Percentiles rank a stretch among this genome's conserved stretches.
These are phyloP conservation scores for Pulveroboletus sp. DNA, from an alignment of 768 basidiomycete genomes.

Conservation along the genomic window DNA sequence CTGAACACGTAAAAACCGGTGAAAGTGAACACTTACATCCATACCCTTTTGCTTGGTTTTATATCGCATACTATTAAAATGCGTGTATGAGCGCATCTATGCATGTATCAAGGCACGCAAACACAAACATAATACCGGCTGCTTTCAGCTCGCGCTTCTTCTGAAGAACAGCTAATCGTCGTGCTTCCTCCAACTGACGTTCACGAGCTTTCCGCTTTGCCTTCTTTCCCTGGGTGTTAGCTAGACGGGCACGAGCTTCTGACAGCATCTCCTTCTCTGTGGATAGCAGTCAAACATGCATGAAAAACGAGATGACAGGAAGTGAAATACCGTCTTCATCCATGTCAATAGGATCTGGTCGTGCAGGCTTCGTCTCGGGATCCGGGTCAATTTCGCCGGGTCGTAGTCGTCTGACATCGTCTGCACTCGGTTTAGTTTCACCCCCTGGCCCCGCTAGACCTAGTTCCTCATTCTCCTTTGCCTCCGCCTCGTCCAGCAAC, in stretches of 20 bases:
- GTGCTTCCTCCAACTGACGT: conserved; percentile 93
- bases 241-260: conserved; percentile 94
- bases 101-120: not conserved
- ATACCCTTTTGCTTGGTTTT: conserved; percentile 97
- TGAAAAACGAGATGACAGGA: not conserved
- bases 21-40: conserved; percentile 59
- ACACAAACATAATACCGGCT: conserved; percentile 87
- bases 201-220: conserved; percentile 98
- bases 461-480: conserved; percentile 92
- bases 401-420: conserved; percentile 81
- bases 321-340: conserved; percentile 83
- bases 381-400: conserved; percentile 99
- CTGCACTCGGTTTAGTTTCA: conserved; percentile 84
- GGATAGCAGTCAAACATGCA: conserved; percentile 5
- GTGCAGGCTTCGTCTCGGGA: conserved; percentile 96
- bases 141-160: conserved; percentile 98
- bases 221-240: conserved; percentile 99
- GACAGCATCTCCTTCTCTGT: conserved; percentile 99
- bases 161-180: conserved; percentile 89
- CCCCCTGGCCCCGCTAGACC: conserved; percentile 79
- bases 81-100: conserved; percentile 1
- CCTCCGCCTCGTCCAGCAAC: conserved; percentile 93
- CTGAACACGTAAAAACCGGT: not conserved
- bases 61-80: conserved; percentile 66
- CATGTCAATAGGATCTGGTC: conserved; percentile 99